These are phyloP conservation scores for Aspergillaceae sp. DNA, from an alignment of 2,329 filamentous ascomycete genomes.

Conservation along the genomic window DNA sequence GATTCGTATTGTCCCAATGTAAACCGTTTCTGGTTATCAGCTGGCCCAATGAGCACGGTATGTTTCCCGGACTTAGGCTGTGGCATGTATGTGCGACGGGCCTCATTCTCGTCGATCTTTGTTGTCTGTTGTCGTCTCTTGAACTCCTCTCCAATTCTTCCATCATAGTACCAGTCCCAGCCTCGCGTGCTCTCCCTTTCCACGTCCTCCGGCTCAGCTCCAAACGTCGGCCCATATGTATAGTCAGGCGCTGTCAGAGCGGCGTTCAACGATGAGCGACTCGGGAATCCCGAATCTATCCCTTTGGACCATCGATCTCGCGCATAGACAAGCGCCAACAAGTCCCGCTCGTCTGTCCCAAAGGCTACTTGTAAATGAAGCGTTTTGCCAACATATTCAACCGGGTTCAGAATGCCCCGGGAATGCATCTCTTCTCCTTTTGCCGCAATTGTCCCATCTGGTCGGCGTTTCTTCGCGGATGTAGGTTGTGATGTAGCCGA, in stretches of 20 bases:
- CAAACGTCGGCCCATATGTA: constrained; percentile 37
- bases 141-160: constrained; percentile 35
- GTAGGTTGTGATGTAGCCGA: background rate
- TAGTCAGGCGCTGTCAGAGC: constrained; percentile 22
- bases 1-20: constrained; percentile 34
- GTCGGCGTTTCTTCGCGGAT: constrained; percentile 8
- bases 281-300: constrained; percentile 45
- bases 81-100: constrained; percentile 35
- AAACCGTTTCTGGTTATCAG: constrained; percentile 36
- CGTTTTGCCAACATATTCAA: constrained; percentile 33
- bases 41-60: constrained; percentile 45
- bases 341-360: constrained; percentile 43
- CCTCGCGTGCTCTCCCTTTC: constrained; percentile 38
- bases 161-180: constrained; percentile 48
- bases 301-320: constrained; percentile 43
- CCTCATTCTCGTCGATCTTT: constrained; percentile 29
- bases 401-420: constrained; percentile 29
- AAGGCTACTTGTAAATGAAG: constrained; percentile 43
- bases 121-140: constrained; percentile 32
- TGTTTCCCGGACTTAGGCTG: constrained; percentile 21
- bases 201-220: constrained; percentile 32
- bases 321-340: constrained; percentile 40
- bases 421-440: constrained; percentile 23
- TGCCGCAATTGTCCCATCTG: constrained; percentile 13
- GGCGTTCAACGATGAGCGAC: constrained; percentile 29